phyloP scores from a whole-genome alignment of 805 yeast genomes.

The Starmerella ratchasimensis region DNA sequence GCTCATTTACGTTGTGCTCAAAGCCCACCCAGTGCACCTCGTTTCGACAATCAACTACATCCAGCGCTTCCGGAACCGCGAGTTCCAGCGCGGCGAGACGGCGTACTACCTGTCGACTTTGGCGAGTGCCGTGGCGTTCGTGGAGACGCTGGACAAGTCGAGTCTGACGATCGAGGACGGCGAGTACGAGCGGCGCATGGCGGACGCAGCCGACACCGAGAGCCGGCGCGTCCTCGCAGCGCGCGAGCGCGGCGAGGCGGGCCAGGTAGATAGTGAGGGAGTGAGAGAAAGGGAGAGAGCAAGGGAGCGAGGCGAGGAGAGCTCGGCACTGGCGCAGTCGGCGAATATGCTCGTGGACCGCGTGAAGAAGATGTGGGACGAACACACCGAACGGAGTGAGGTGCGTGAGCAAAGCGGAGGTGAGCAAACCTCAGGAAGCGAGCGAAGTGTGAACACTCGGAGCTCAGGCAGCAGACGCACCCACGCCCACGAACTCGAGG shows the following conservation, averaged over 20 bases:
- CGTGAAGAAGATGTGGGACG: conserved; percentile 30
- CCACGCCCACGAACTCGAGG: conserved; percentile 22
- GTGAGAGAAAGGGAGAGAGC: neutral
- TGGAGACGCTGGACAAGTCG: conserved; percentile 44
- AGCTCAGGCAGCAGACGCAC: neutral
- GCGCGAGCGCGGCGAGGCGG: neutral
- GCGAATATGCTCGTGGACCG: conserved; percentile 42
- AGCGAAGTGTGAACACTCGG: no score
- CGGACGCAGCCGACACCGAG: conserved; percentile 30
- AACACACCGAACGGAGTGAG: neutral
- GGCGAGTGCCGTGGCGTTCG: conserved; percentile 74
- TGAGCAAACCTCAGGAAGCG: neutral
- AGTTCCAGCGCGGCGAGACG: conserved; percentile 72
- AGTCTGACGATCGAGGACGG: conserved; percentile 48
- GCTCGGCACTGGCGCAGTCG: conserved; percentile 27
- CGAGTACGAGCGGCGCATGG: conserved; percentile 39
- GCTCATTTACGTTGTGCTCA: conserved; percentile 62
- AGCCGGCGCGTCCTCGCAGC: no score
- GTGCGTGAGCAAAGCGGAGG: neutral
- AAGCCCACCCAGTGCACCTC: conserved; percentile 50
- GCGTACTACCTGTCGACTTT: conserved; percentile 84
- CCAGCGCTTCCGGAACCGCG: conserved; percentile 66
- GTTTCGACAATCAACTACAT: conserved; percentile 72
- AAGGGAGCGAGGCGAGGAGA: conserved; percentile 8
- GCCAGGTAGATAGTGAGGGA: neutral